Conservation (phyloP, 2,329 filamentous ascomycete species). For the Colletotrichum kahawae region DNA sequence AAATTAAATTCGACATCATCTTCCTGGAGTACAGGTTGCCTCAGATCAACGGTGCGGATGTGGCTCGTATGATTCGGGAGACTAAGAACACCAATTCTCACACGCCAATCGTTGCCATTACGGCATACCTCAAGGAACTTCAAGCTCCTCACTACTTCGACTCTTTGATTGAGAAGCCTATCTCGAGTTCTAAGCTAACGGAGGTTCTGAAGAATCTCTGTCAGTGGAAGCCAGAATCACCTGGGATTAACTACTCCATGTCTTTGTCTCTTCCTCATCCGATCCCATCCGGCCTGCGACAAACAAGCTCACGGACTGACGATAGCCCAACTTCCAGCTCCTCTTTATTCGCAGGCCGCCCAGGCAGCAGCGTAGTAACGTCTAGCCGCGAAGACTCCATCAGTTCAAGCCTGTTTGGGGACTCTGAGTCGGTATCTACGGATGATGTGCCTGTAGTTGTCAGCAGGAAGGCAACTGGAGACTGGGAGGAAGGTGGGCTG, state of each 20-base stretch:
- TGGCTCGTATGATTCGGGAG: conserved; percentile 96
- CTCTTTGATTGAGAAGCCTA: conserved; percentile 93
- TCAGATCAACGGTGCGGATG: conserved; percentile 92
- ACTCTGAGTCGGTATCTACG: conserved; percentile 77
- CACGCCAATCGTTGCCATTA: conserved; percentile 95
- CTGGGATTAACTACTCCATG: conserved; percentile 45
- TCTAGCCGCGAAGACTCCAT: conserved; percentile 90
- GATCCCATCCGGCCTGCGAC: conserved; percentile 68
- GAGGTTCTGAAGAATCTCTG: conserved; percentile 89
- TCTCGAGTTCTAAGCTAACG: conserved; percentile 87
- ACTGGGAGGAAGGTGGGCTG: conserved; percentile 81
- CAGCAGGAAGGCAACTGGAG: conserved; percentile 73
- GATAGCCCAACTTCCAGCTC: conserved; percentile 87
- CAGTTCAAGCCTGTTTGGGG: conserved; percentile 85
- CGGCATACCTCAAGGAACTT: conserved; percentile 96
- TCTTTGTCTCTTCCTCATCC: conserved; percentile 59
- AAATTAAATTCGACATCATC: conserved; percentile 98
- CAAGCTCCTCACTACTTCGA: conserved; percentile 96
- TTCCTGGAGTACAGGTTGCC: conserved; percentile 97
- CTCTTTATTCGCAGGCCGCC: conserved; percentile 70
- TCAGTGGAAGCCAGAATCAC: conserved; percentile 84
- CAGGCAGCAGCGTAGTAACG: conserved; percentile 77
- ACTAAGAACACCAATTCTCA: conserved; percentile 94
- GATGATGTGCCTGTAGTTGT: conserved; percentile 82
- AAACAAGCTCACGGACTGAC: conserved; percentile 67